phyloP scores from a whole-genome alignment of 2,329 filamentous ascomycete genomes.

The Lasiodiplodia hormozganensis region DNA sequence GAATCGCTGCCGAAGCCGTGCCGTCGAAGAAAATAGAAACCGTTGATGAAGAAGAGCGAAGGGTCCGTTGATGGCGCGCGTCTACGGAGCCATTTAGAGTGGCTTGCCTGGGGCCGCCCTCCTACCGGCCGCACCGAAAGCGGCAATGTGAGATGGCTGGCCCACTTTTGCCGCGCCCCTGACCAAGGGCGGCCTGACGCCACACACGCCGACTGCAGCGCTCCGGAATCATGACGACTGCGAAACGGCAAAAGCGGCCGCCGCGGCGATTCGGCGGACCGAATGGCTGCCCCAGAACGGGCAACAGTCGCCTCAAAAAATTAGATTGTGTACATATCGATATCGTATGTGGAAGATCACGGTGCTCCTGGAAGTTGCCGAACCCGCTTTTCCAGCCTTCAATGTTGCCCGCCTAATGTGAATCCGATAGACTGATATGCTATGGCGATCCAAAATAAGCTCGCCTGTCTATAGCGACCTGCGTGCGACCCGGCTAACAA shows the following conservation, averaged over 20 bases:
- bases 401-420: not conserved
- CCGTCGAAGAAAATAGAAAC: constrained; percentile 4
- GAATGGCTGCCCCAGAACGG: not conserved
- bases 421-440: constrained; percentile 19
- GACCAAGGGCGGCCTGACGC: constrained; percentile 18
- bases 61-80: not conserved
- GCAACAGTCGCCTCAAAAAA: not conserved
- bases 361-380: not conserved
- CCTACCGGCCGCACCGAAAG: not conserved
- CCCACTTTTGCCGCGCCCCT: constrained; percentile 10
- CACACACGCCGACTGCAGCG: constrained; percentile 1
- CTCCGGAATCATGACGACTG: not conserved
- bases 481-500: constrained; percentile 5
- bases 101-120: constrained; percentile 10
- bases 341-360: not conserved
- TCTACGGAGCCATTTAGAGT: not conserved
- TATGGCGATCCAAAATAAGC: constrained; percentile 23
- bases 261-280: not conserved
- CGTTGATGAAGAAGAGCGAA: not conserved
- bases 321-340: not conserved
- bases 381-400: not conserved
- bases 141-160: constrained; percentile 14
- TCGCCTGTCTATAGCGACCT: constrained; percentile 16
- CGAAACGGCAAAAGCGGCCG: no score
- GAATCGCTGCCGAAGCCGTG: no score